Evolutionary conservation across 2,329 filamentous ascomycete species (phyloP).

Genomic region (Penicillium sp.): DNA sequence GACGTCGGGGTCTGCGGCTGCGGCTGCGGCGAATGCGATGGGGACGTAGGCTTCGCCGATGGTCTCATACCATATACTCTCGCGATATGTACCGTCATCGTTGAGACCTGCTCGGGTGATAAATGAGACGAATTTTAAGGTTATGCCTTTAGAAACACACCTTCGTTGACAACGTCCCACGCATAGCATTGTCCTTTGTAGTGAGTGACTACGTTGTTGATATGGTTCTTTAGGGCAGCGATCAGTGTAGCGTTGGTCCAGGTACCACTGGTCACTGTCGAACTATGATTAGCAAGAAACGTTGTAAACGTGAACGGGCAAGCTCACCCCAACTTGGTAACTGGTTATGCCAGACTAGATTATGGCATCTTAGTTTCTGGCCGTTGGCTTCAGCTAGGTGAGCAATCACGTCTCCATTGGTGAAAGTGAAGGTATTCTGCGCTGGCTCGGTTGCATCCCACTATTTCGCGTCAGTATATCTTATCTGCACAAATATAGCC

Average conservation of each 20-base stretch:
- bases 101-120: conserved; percentile 35
- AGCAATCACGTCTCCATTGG: conserved; percentile 53
- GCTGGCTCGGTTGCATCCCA: conserved; percentile 63
- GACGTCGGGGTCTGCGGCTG: conserved; percentile 58
- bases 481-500: no score
- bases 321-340: conserved; percentile 55
- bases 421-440: conserved; percentile 58
- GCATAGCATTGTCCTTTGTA: conserved; percentile 39
- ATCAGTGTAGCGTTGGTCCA: conserved; percentile 62
- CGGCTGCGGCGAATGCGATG: conserved; percentile 47
- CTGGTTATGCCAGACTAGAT: conserved; percentile 50
- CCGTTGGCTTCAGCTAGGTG: conserved; percentile 40
- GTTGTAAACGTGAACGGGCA: conserved; percentile 42
- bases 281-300: not conserved
- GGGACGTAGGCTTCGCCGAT: conserved; percentile 48
- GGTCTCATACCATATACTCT: conserved; percentile 41
- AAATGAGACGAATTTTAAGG: not conserved
- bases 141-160: conserved; percentile 10
- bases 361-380: conserved; percentile 62
- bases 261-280: conserved; percentile 42
- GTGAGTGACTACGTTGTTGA: conserved; percentile 37
- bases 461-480: no score
- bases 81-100: conserved; percentile 47
- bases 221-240: conserved; percentile 51
- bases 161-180: conserved; percentile 44